Conservation (phyloP, 202 grass and related monocot genomes). For the Digitaria exilis region DNA sequence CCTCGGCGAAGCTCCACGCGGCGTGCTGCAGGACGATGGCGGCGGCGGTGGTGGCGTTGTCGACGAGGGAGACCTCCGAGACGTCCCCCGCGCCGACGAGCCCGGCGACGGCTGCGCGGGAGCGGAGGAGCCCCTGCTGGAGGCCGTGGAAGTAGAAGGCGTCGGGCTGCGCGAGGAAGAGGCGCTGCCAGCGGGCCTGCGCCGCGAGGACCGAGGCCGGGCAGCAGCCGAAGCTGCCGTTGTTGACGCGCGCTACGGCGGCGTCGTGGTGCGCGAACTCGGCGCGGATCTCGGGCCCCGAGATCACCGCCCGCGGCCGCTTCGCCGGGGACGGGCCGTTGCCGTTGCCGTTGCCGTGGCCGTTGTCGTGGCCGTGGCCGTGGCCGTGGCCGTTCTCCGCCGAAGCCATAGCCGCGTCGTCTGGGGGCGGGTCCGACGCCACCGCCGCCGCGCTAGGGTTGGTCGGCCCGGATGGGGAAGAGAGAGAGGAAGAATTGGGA, state of each 20-base stretch:
- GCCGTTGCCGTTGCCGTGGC: constrained; percentile 19
- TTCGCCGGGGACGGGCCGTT: constrained; percentile 36
- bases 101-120: constrained; percentile 47
- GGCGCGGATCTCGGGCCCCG: constrained; percentile 48
- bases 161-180: constrained; percentile 85
- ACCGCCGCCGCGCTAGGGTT: constrained; percentile 45
- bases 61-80: constrained; percentile 83
- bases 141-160: constrained; percentile 77
- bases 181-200: constrained; percentile 62
- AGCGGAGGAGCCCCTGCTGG: constrained; percentile 58
- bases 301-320: constrained; percentile 48
- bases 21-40: constrained; percentile 90
- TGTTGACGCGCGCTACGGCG: constrained; percentile 75
- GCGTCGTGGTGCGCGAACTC: constrained; percentile 91
- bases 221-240: constrained; percentile 95
- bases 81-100: constrained; percentile 65
- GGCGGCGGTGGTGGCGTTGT: constrained; percentile 92
- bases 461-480: constrained; percentile 36
- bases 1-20: constrained; percentile 85
- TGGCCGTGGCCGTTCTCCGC: constrained; percentile 13
- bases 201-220: constrained; percentile 70
- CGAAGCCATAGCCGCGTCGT: constrained; percentile 35
- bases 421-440: constrained; percentile 38
- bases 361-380: constrained; percentile 40
- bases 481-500: neutral